Base-by-base conservation (phyloP, 2,329 filamentous ascomycete species). In the Hymenoscyphus infarciens region DNA sequence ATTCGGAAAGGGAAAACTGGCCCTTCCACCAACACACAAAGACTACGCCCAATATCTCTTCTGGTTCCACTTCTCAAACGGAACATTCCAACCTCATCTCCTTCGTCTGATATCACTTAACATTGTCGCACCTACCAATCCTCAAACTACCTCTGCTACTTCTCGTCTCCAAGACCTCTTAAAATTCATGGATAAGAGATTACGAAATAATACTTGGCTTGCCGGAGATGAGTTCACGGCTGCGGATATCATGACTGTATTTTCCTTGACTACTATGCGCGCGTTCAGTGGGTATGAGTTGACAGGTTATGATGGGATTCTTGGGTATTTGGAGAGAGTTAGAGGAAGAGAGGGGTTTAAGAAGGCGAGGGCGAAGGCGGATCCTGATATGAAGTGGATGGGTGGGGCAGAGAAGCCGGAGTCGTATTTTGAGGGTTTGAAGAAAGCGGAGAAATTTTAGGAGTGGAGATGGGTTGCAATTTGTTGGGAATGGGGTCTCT, bases 11-110 rank as follows among this genome's bases (percentile, higher is more conserved):
- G 83, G 84, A 5, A 74, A 73, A 13, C 75, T 89, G 0, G 75
- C 79, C 10, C 67, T 86, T 0, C 57, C 68, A 0, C 80, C 82
- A 0, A 67, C 72, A 0, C 74, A 83, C 58, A 73, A 78, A 16
- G 77, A 79, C 54, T 89, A 86, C 66, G 76, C 83, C 1, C 80
- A 86, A 58, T 89, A 85, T 66, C 70, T 90, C 0, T 88, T 85
- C 76, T 90, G 85, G 85, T 83, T 84, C 69, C 83, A 88, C 71
- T 87, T 80, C 71, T 75, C 78, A 8, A 81, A 83, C 69, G 78
- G 78, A 38, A 79, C 72, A 1, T 75, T 84, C 3, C 74, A 76
- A 67, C 74, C 79, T 0, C 71, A 72, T 0, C 63, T 83, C 11
- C n/a, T 62, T 66, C 71, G 1, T 76, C 45, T 22, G 4, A 10